Conservation (phyloP, 2,329 filamentous ascomycete species). For the Verticillium nonalfalfae region DNA sequence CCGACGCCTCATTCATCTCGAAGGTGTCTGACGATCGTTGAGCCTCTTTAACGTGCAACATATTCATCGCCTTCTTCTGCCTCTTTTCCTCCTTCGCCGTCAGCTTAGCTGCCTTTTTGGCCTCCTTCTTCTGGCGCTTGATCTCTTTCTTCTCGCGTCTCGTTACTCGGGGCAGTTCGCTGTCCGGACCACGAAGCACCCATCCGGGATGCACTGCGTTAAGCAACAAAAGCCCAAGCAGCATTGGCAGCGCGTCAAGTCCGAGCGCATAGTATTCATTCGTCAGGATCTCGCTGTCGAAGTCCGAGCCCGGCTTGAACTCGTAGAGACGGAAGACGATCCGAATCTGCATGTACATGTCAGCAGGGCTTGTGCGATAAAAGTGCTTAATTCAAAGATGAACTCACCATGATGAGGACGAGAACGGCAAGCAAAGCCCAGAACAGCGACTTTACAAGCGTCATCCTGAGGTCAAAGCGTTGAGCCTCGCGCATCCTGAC, state of each 20-base stretch:
- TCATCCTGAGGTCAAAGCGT: conserved; percentile 15
- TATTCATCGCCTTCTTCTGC: not conserved
- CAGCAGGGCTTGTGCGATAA: not conserved
- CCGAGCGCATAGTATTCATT: conserved; percentile 46
- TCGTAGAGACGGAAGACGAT: conserved; percentile 57
- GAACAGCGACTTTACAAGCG: conserved; percentile 24
- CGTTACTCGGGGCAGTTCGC: conserved; percentile 34
- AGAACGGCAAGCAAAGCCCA: conserved; percentile 26
- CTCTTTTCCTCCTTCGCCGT: conserved; percentile 1
- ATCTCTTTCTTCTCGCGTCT: conserved; percentile 38
- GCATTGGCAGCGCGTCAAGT: conserved; percentile 50
- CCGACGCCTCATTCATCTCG: not conserved
- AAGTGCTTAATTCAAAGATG: too few species aligned
- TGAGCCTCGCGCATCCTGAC: conserved; percentile 15
- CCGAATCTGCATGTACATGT: conserved; percentile 30
- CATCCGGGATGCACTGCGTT: conserved; percentile 41
- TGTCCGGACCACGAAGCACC: conserved; percentile 35
- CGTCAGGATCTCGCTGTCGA: conserved; percentile 35
- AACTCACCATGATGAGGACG: conserved; percentile 26
- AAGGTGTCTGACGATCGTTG: not conserved
- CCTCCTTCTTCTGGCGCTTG: conserved; percentile 26
- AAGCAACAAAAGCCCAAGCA: conserved; percentile 34
- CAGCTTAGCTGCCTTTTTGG: conserved; percentile 1
- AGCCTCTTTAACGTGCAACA: not conserved
- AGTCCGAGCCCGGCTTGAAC: conserved; percentile 38